phyloP scores from a whole-genome alignment of 352 stramenopile species.

The Globisporangium acanthophoron region DNA sequence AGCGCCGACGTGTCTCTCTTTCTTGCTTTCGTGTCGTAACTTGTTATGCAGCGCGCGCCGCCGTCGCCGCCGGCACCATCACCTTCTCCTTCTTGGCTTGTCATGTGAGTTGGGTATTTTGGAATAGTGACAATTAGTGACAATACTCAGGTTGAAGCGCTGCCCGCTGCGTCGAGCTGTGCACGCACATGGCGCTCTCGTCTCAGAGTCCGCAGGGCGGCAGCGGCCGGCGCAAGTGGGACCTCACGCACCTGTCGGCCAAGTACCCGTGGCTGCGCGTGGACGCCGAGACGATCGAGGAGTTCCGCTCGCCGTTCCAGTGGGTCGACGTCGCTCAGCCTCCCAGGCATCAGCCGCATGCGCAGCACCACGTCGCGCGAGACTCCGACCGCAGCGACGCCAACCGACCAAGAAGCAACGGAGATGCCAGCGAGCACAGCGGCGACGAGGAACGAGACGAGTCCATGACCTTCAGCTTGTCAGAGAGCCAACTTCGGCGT shows the following conservation, averaged over 20 bases:
- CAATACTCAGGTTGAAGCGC: no score
- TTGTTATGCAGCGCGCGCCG: background rate
- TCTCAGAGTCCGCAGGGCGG: background rate
- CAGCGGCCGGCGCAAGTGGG: conserved; percentile 25
- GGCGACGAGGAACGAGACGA: conserved; percentile 8
- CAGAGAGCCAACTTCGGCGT: background rate
- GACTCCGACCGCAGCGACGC: background rate
- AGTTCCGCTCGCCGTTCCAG: conserved; percentile 59
- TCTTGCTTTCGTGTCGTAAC: background rate
- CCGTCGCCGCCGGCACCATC: no score
- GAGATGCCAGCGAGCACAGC: background rate
- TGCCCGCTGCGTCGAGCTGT: no score
- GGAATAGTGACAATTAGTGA: no score
- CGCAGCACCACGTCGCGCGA: background rate
- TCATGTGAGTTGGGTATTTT: no score
- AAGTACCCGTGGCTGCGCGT: conserved; percentile 82
- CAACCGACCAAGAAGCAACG: background rate
- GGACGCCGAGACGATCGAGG: conserved; percentile 48
- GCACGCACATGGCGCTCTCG: conserved; percentile 5
- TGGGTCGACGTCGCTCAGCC: conserved; percentile 22
- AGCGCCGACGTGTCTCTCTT: background rate
- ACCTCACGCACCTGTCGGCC: conserved; percentile 42
- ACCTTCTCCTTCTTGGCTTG: no score
- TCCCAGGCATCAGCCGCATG: background rate
- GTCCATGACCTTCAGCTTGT: conserved; percentile 11